Evolutionary conservation across 1,284 basidiomycete genomes (phyloP), one percentile per base, ranked within the genome.

Genomic region (Grifola frondosa): DNA sequence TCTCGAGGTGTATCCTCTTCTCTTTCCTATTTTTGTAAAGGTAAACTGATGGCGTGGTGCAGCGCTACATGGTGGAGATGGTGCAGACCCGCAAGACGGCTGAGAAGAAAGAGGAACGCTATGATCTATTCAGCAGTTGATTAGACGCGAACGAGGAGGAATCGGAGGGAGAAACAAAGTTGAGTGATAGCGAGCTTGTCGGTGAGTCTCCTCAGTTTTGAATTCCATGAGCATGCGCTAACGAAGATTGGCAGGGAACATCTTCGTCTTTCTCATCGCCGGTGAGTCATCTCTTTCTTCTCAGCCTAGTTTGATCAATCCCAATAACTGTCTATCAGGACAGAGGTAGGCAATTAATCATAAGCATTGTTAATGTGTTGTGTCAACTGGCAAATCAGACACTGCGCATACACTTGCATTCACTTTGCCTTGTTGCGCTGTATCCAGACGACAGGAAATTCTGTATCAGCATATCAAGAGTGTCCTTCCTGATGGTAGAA

Each of bases 381-480:
- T n/a, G n/a, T n/a, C n/a, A n/a, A n/a, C n/a, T n/a, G n/a, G n/a
- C n/a, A n/a, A n/a, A n/a, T 56, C 69, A 77, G 66, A 80, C 77
- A 69, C 73, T 3, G 74, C 74, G 0, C 72, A 80, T 56, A 79
- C 80, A 0, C 59, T 86, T 2, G 75, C 73, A 36, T 84, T 78
- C 47, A 63, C 76, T 2, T 71, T 85, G 40, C 9, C 60, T 71
- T 23, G 62, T 79, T 3, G 73, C 74, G 1, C 53, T 77, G 15
- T 71, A 85, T 56, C 80, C 72, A 3, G 75, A 82, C 0, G 74
- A 78, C 84, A 88, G 58, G 78, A 83, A 42, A 74, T 66, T 44
- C 59, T 85, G 8, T 75, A 74, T 50, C 56, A 79, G 29, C 74
- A 81, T 36, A 74, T 84, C 50, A 68, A 65, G 28, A 52, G 53